These are phyloP conservation scores for Dryadomyces sulphureus DNA, from an alignment of 2,329 filamentous ascomycete species.

Conservation along the genomic window DNA sequence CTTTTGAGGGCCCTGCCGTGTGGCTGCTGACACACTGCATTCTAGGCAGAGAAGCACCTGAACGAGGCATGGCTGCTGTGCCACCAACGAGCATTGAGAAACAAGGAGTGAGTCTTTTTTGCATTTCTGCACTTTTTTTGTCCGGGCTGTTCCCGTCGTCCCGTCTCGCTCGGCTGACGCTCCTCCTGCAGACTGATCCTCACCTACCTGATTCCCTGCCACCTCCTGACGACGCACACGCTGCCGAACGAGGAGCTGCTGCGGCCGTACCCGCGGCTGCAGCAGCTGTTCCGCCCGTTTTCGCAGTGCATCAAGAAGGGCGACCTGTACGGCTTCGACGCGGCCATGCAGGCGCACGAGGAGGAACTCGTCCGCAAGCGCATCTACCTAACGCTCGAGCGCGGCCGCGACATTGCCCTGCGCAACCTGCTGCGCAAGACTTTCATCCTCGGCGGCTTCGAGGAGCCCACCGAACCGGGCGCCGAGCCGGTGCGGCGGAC, in stretches of 20 bases:
- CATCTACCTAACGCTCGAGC: constrained; percentile 88
- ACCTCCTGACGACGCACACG: constrained; percentile 73
- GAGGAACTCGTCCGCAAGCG: constrained; percentile 86
- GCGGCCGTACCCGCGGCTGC: constrained; percentile 58
- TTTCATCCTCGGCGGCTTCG: constrained; percentile 70
- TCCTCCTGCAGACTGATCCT: constrained; percentile 61
- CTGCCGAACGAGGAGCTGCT: constrained; percentile 63
- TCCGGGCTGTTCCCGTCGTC: too few species aligned
- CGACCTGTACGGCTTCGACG: constrained; percentile 71
- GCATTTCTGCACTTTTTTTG: neutral
- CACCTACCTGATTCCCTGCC: constrained; percentile 88
- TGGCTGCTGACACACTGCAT: neutral
- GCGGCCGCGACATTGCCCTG: constrained; percentile 79
- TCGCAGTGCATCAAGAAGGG: constrained; percentile 66
- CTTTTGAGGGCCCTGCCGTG: too few species aligned
- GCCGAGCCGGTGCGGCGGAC: constrained; percentile 52
- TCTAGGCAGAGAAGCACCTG: constrained; percentile 63
- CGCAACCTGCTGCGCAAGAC: constrained; percentile 88
- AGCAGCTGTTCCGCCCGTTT: constrained; percentile 65
- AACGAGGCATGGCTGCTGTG: constrained; percentile 73
- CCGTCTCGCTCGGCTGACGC: neutral
- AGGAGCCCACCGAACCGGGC: constrained; percentile 56
- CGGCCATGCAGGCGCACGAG: constrained; percentile 66
- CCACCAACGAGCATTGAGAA: constrained; percentile 54
- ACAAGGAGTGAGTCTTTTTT: constrained; percentile 53